Evolutionary conservation across 2,329 filamentous ascomycete genomes (phyloP), one percentile per base, ranked within the genome.

Genomic region (Phialemonium atrogriseum): DNA sequence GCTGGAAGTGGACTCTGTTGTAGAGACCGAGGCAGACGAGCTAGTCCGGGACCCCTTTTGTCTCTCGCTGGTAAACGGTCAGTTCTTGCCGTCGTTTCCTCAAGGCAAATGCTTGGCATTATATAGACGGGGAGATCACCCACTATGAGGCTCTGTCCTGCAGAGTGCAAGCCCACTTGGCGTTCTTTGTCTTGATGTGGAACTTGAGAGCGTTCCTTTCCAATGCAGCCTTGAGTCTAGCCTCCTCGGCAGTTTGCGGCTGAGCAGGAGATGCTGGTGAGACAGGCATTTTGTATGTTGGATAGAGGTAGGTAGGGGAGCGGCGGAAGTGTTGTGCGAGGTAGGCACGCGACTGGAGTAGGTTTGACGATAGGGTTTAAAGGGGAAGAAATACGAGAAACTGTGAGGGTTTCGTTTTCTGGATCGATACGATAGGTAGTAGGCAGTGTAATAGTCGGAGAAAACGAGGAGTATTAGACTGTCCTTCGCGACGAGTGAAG

Each of bases 61-160:
- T 34, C 31, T 44, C 41, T 49, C 46, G 27, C 46, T 49, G 20
- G 14, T 17, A n/a, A n/a, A n/a, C n/a, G n/a, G n/a, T n/a, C n/a
- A n/a, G n/a, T n/a, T n/a, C n/a, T n/a, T n/a, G n/a, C n/a, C n/a
- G n/a, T n/a, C n/a, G n/a, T n/a, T n/a, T n/a, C n/a, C n/a, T n/a
- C n/a, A n/a, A n/a, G n/a, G n/a, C n/a, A n/a, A n/a, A n/a, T n/a
- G n/a, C n/a, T n/a, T n/a, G n/a, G n/a, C n/a, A n/a, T n/a, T n/a
- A n/a, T n/a, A n/a, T n/a, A 11, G 16, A 20, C 19, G 21, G 18
- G 26, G 16, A 10, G 3, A 18, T 13, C 16, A 53, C 63, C 39
- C 59, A 68, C 65, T 66, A 64, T 10, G 49, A 33, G 39, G 45
- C 36, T 34, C 64, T 61, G 48, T 68, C 62, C 38, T 65, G 56